Evolutionary conservation across 805 yeast species (phyloP), one percentile per base, ranked within the genome.

Genomic region (Clavispora fructus): DNA sequence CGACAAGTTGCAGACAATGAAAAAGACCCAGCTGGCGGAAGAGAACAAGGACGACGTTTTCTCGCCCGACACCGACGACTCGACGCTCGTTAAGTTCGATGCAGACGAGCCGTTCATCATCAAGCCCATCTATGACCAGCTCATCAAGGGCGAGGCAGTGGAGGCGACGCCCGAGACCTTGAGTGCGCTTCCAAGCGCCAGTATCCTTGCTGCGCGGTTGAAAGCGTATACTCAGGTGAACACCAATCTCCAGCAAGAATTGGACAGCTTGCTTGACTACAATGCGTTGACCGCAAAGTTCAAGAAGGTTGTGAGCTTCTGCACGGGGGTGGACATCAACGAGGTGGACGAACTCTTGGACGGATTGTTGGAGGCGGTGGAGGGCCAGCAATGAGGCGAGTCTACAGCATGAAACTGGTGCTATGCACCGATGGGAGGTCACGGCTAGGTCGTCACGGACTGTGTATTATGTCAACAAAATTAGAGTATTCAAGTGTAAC

Each of bases 91-190:
- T 17, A 70, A 74, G 76, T 84, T 81, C 56, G 92, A 86, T 63
- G 92, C 96, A 0, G 97, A 91, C 65, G 92, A 87, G 59, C 96
- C 97, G n/a, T 92, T 88, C 64, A 75, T 85, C 41, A 77, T 88
- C 10, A 73, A 77, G 58, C 72, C 79, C 7, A 71, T 87, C 12
- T 83, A 77, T 57, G 76, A 79, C 35, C 75, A 73, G 51, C 64
- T 86, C n/a, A 40, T 58, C 4, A 57, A 58, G 17, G 48, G 61
- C 35, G 66, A 63, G 51, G 44, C 58, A 11, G 52, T 61, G 4
- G 65, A 61, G 7, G 57, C 42, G 54, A 62, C 50, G n/a, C 59
- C 60, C 7, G 64, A 58, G 35, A 43, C 63, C 27, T 25, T 65
- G 40, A 45, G 47, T 9, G 63, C 62, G 25, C 61, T 82, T 29